phyloP scores from a whole-genome alignment of 441 rosid species.

The Isatis lusitanica region DNA sequence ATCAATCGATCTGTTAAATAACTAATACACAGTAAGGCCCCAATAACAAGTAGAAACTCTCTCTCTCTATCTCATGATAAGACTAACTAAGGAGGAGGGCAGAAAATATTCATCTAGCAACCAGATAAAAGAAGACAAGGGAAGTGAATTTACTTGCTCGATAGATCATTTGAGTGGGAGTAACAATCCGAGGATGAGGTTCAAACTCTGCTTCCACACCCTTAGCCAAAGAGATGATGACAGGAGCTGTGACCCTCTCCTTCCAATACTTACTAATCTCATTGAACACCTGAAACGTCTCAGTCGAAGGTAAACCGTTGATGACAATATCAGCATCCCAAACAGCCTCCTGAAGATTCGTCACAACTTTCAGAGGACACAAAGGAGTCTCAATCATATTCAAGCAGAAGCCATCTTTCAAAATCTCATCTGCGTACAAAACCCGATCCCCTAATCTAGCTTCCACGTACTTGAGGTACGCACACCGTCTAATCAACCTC shows the following conservation, averaged over 20 bases:
- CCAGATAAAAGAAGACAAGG: conserved; percentile 7
- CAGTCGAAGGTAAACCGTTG: conserved; percentile 96
- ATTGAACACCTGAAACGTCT: conserved; percentile 77
- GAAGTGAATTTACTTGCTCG: conserved; percentile 68
- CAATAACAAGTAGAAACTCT: neutral
- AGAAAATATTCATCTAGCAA: neutral
- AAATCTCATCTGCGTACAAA: conserved; percentile 83
- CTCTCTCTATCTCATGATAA: neutral
- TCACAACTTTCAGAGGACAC: conserved; percentile 94
- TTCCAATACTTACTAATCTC: conserved; percentile 88
- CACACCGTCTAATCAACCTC: conserved; percentile 89
- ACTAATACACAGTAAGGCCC: neutral
- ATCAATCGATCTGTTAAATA: neutral
- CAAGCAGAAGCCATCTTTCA: conserved; percentile 97
- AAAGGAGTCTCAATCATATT: conserved; percentile 96
- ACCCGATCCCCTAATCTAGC: conserved; percentile 92
- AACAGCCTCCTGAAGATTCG: conserved; percentile 95
- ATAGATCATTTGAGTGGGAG: conserved; percentile 92
- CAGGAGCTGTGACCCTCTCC: conserved; percentile 76
- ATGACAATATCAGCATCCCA: conserved; percentile 99
- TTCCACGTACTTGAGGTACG: conserved; percentile 93
- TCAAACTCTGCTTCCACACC: conserved; percentile 91
- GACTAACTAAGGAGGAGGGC: neutral
- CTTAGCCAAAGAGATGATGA: conserved; percentile 84
- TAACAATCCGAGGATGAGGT: conserved; percentile 78